Conservation (phyloP, 2,329 filamentous ascomycete genomes). For the Cytospora schulzeri region DNA sequence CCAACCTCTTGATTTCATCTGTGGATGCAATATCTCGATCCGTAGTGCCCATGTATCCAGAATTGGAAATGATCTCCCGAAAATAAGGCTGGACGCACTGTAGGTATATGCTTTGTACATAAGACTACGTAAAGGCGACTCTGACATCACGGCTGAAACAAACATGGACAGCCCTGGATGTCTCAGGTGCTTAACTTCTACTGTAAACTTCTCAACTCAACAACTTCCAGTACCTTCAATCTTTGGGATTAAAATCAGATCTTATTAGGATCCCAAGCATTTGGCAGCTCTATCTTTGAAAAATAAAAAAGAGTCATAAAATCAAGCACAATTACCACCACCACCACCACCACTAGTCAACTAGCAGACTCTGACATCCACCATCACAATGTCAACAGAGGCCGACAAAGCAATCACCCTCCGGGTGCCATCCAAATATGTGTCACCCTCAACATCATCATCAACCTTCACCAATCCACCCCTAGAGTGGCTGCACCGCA, state of each 20-base stretch:
- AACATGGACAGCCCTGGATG: background rate
- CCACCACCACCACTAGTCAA: background rate
- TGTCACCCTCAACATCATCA: conserved; percentile 30
- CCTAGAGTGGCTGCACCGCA: conserved; percentile 63
- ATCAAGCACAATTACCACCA: too few species aligned
- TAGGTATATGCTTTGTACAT: too few species aligned
- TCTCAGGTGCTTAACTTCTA: background rate
- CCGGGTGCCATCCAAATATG: conserved; percentile 54
- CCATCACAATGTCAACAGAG: conserved; percentile 15
- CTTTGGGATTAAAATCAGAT: background rate
- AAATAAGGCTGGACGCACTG: background rate
- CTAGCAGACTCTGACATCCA: background rate
- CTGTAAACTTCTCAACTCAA: background rate
- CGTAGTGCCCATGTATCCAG: background rate
- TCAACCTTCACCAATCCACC: conserved; percentile 48
- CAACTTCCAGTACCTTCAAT: background rate
- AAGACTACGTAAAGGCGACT: background rate
- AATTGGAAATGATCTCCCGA: background rate
- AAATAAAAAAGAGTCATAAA: background rate
- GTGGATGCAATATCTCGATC: background rate
- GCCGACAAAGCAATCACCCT: conserved; percentile 37
- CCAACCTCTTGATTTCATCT: background rate
- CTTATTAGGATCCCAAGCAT: too few species aligned
- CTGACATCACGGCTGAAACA: conserved; percentile 17
- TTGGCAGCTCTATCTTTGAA: background rate